These are phyloP conservation scores for Chlorella variabilis DNA, from an alignment of 163 green algal species.

Conservation along the genomic window DNA sequence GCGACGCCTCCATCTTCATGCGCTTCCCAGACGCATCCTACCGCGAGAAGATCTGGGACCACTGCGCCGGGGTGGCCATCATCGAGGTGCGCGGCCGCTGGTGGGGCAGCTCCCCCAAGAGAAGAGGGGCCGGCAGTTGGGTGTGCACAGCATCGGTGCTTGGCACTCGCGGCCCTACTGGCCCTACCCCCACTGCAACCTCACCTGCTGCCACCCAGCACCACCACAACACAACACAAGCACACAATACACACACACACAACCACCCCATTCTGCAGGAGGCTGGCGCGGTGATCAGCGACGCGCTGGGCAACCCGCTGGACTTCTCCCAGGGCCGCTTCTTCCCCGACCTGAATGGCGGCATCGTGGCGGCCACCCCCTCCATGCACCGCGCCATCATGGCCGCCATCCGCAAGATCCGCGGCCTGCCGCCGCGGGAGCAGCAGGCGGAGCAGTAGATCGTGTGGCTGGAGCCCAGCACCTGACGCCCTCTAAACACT, in stretches of 20 bases:
- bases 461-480: neutral
- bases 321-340: constrained; percentile 46
- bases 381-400: constrained; percentile 45
- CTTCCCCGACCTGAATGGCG: constrained; percentile 39
- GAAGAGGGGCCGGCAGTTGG: too few species aligned
- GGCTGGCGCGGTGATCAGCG: constrained; percentile 72
- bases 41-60: constrained; percentile 95
- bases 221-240: too few species aligned
- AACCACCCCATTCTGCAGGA: too few species aligned
- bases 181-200: too few species aligned
- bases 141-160: too few species aligned
- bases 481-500: too few species aligned
- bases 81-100: constrained; percentile 56
- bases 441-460: neutral
- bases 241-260: too few species aligned
- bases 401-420: constrained; percentile 32
- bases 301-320: constrained; percentile 51
- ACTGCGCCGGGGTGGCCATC: constrained; percentile 88
- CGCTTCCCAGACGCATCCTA: constrained; percentile 91
- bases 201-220: too few species aligned
- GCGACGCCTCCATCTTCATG: constrained; percentile 91
- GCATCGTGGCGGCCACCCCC: constrained; percentile 50
- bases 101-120: too few species aligned
- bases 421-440: neutral
- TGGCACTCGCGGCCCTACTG: too few species aligned